Percentiles rank a stretch among this genome's conserved stretches.
Evolutionary conservation across 331 rosid species (phyloP).

Genomic region (Erythrophleum ivorense): DNA sequence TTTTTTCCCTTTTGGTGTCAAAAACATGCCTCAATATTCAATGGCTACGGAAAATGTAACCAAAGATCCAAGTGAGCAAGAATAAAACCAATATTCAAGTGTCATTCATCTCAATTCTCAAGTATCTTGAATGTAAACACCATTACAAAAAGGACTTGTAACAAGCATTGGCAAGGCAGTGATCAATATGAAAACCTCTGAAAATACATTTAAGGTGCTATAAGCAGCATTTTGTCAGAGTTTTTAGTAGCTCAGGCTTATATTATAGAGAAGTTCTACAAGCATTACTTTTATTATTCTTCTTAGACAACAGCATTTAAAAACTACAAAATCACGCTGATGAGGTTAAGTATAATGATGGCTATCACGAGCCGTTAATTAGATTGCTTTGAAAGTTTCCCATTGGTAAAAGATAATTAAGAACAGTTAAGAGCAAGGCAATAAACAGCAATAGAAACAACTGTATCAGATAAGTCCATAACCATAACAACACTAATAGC

Average conservation of each 20-base stretch:
- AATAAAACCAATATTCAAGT: slow-evolving; percentile 19
- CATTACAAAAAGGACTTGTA: not conserved
- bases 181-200: slow-evolving; percentile 8
- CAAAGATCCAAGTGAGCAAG: slow-evolving; percentile 17
- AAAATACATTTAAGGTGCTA: not conserved
- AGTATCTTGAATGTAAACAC: not conserved
- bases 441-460: slow-evolving; percentile 30
- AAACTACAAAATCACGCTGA: slow-evolving; percentile 9
- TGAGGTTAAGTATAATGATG: slow-evolving; percentile 12
- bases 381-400: not conserved
- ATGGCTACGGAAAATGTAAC: not conserved
- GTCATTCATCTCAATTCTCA: slow-evolving; percentile 16
- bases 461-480: slow-evolving; percentile 16
- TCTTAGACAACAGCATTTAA: not conserved
- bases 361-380: not conserved
- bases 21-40: slow-evolving; percentile 6
- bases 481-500: slow-evolving; percentile 4
- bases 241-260: not conserved
- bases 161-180: slow-evolving; percentile 19
- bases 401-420: not conserved
- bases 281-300: not conserved
- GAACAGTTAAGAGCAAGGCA: slow-evolving; percentile 11
- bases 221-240: not conserved
- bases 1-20: not conserved
- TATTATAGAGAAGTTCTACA: slow-evolving; percentile 17